Base-by-base conservation (phyloP, 2,329 filamentous ascomycete genomes). In the Aspergillus aculeatus region DNA sequence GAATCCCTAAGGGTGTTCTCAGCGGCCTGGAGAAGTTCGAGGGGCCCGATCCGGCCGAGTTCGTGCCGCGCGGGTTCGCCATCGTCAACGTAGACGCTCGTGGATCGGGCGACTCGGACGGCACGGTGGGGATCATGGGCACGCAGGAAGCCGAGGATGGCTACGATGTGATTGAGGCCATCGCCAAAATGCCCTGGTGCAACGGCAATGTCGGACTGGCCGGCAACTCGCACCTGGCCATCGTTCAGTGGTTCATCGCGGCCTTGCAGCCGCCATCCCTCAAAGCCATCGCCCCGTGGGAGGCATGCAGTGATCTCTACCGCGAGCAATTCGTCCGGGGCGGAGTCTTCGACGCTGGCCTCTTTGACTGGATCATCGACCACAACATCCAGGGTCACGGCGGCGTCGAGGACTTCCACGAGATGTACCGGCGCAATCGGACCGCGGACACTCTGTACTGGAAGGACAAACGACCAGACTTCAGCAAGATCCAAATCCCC, bases 291-390 rank as follows among this genome's bases (percentile, higher is more conserved):
- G 53, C 53, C 32, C 53, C 53, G 7, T 55, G 53, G 53, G 53
- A 55, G 29, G 53, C 53, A 38, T 55, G 53, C 12, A 32, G 41
- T 48, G 53, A 55, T 7, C 53, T 55, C 12, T 55, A 55, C 44
- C 41, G 53, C 9, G 53, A 55, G 41, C 53, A 55, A 7, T 55
- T 55, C 4, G 53, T 55, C 16, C 53, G 53, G 11, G 53, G 53
- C 1, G 41, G 53, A 1, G n/a, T 55, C 41, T 55, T 55, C 41
- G 53, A 55, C n/a, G 53, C 53, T 4, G 56, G 56, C 0, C 23
- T 58, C 5, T 58, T 58, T 26, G 56, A 58, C 50, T 58, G 52
- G 9, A 58, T 58, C 32, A 58, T 58, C 56, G 56, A 58, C 26
- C 50, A 52, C 4, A 58, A 58, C 14, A 58, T 58, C 19, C 56